Base-by-base conservation (phyloP, 192 early-diverging fungal species). In the Gryganskiella cystojenkinii region DNA sequence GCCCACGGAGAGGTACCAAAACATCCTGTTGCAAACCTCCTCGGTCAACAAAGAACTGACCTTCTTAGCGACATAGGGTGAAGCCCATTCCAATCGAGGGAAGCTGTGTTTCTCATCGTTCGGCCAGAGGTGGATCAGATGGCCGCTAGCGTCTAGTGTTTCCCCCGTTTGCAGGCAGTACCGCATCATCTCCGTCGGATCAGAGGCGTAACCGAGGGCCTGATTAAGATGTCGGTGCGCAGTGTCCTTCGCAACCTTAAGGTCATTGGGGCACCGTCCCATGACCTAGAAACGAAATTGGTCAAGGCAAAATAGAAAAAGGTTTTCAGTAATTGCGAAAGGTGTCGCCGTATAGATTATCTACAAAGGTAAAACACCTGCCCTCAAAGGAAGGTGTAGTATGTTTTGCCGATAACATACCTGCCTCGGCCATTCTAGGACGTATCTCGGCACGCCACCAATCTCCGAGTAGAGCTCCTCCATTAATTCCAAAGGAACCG, bases 401-500 rank as follows among this genome's bases (percentile, higher is more conserved):
- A 25, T 3, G 20, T 44, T 25, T 5, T 4, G 15, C 43, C 43
- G 5, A 10, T 22, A 3, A 61, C 60, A 58, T 58, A 56, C 53
- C 47, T 57, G 0, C 55, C 2, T 56, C 1, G 63, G 61, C 19
- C 14, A 19, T 34, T 60, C 42, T 43, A 74, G 52, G 46, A 74
- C 63, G 50, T 74, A 74, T 56, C 63, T 66, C 19, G 63, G 71
- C 35, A 65, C 46, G 25, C 56, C 63, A 24, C 71, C 71, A 31
- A 73, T 66, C 56, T 53, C 53, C 3, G 22, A 31, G 20, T 60
- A 60, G 53, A 74, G 55, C 9, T 59, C 44, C 10, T 74, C 56
- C 40, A 66, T 33, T 0, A 45, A 3, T 10, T 44, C 28, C 30
- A 20, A 24, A 33, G 49, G 47, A 52, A 70, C 67, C 9, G 52